These are phyloP conservation scores for Bruguiera gymnorhiza DNA, from an alignment of 345 rosid genomes.

Conservation along the genomic window DNA sequence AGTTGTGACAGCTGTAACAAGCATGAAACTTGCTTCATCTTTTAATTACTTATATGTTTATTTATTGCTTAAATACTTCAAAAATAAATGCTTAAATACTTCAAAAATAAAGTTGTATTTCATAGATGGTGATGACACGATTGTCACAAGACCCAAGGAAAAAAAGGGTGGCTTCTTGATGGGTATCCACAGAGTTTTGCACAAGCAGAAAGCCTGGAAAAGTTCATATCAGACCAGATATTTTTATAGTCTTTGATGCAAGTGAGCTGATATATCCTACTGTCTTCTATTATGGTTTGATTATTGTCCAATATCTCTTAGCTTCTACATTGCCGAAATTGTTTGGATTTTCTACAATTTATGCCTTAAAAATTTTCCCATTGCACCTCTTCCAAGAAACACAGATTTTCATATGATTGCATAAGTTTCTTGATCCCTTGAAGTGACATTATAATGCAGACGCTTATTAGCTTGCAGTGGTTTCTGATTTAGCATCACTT, in stretches of 20 bases:
- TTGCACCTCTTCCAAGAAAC: background rate
- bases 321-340: background rate
- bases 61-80: slow-evolving; percentile 2
- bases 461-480: too few relatives aligned
- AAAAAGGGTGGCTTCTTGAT: slow-evolving; percentile 85
- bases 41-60: background rate
- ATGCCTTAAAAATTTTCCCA: background rate
- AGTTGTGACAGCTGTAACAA: slow-evolving; percentile 61
- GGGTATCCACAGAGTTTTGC: slow-evolving; percentile 73
- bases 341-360: background rate
- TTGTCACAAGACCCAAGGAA: slow-evolving; percentile 66
- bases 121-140: slow-evolving; percentile 59
- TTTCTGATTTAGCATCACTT: too few relatives aligned
- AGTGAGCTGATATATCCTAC: slow-evolving; percentile 13
- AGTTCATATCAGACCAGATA: slow-evolving; percentile 68
- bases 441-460: too few relatives aligned
- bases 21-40: slow-evolving; percentile 7
- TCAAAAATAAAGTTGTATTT: slow-evolving; percentile 11
- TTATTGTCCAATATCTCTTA: background rate
- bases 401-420: too few relatives aligned
- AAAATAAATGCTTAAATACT: slow-evolving; percentile 3
- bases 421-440: too few relatives aligned
- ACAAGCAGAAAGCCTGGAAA: slow-evolving; percentile 79
- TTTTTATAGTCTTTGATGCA: slow-evolving; percentile 66
- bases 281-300: background rate